Evolutionary conservation across 2,329 filamentous ascomycete genomes (phyloP).

Genomic region (Ophiosphaerella herpotricha): DNA sequence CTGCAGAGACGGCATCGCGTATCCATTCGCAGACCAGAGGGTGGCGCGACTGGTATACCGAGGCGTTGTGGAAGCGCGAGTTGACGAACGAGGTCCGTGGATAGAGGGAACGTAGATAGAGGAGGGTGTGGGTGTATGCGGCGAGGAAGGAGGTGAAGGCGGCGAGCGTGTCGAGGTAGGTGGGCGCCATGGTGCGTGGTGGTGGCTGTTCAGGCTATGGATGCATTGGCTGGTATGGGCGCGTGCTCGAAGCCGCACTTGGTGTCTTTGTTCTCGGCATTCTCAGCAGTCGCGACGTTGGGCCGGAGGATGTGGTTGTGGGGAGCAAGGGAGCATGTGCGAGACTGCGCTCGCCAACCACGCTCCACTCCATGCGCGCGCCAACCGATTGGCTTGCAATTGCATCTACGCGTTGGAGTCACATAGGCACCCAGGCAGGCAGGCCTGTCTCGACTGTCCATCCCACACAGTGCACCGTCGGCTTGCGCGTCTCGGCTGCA

Average conservation of each 20-base stretch:
- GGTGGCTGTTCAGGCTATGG: not conserved
- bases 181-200: conserved; percentile 28
- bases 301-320: conserved; percentile 1
- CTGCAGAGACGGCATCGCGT: conserved; percentile 75
- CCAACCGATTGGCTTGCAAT: no score
- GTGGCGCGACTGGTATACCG: conserved; percentile 84
- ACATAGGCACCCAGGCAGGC: no score
- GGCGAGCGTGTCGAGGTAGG: conserved; percentile 59
- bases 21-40: conserved; percentile 86
- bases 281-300: conserved; percentile 8
- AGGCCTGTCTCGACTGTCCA: no score
- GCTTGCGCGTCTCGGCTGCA: no score
- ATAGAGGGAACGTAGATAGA: conserved; percentile 82
- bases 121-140: conserved; percentile 81
- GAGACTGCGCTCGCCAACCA: conserved; percentile 2
- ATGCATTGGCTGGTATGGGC: not conserved
- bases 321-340: not conserved
- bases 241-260: conserved; percentile 6
- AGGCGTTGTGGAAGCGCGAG: conserved; percentile 79
- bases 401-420: no score
- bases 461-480: no score
- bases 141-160: conserved; percentile 81
- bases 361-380: not conserved
- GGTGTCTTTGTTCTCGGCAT: not conserved
- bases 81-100: conserved; percentile 77